Conservation (phyloP, 2,329 filamentous ascomycete genomes). For the Plectosphaerella plurivora region DNA sequence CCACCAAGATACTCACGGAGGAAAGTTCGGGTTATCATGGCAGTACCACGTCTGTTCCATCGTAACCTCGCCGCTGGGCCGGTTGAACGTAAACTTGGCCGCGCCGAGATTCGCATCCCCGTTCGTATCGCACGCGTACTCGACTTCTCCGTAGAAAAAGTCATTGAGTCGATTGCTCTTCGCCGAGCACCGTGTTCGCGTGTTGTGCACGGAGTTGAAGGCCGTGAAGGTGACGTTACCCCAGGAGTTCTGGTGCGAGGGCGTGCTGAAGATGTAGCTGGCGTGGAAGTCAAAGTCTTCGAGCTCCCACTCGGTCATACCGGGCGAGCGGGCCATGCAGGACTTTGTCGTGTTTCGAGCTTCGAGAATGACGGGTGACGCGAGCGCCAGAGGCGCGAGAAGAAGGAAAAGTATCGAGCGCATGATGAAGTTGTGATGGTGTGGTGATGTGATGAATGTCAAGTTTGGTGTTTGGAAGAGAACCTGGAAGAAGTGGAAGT, state of each 20-base stretch:
- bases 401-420: conserved; percentile 6
- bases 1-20: conserved; percentile 5
- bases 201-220: conserved; percentile 37
- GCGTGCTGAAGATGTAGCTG: conserved; percentile 44
- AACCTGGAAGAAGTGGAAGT: too few relatives aligned
- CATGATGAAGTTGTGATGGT: conserved; percentile 1
- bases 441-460: not conserved
- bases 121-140: conserved; percentile 35
- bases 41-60: conserved; percentile 48
- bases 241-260: conserved; percentile 44
- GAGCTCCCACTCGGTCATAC: conserved; percentile 30
- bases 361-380: conserved; percentile 5
- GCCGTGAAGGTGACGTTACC: conserved; percentile 45
- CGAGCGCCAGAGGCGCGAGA: conserved; percentile 4
- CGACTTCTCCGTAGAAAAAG: conserved; percentile 44
- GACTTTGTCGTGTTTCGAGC: conserved; percentile 2
- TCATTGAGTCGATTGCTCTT: conserved; percentile 35
- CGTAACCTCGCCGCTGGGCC: conserved; percentile 26
- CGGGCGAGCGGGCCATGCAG: conserved; percentile 10
- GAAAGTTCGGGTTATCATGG: conserved; percentile 26
- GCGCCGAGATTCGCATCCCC: conserved; percentile 17
- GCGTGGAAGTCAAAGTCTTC: conserved; percentile 42
- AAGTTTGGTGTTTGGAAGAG: not conserved
- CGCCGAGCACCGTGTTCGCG: conserved; percentile 32
- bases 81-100: conserved; percentile 38